phyloP scores from a whole-genome alignment of 805 yeast species.

The Ogataea pignaliae region DNA sequence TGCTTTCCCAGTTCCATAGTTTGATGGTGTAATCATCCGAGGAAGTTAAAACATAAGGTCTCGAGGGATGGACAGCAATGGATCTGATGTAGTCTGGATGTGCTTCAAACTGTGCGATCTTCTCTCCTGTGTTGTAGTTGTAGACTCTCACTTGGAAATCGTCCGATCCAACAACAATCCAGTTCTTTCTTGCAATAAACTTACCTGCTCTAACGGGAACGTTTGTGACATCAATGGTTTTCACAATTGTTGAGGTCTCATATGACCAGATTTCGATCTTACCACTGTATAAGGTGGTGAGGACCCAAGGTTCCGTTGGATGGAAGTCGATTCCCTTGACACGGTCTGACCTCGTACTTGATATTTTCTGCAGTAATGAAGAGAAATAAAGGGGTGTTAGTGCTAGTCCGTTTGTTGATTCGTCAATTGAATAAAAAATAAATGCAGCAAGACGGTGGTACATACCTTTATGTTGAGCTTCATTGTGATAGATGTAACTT shows the following conservation, averaged over 20 bases:
- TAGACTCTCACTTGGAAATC: slow-evolving; percentile 92
- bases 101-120: slow-evolving; percentile 92
- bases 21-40: slow-evolving; percentile 89
- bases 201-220: slow-evolving; percentile 95
- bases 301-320: slow-evolving; percentile 96
- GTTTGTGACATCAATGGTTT: slow-evolving; percentile 90
- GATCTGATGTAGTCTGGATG: slow-evolving; percentile 96
- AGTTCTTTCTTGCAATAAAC: slow-evolving; percentile 92
- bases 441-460: slow-evolving; percentile 1
- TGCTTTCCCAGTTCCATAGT: slow-evolving; percentile 96
- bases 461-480: slow-evolving; percentile 45
- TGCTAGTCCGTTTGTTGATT: not conserved
- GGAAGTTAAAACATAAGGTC: slow-evolving; percentile 83
- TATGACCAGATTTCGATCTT: slow-evolving; percentile 91
- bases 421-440: not conserved
- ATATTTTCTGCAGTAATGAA: slow-evolving; percentile 53
- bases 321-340: slow-evolving; percentile 98
- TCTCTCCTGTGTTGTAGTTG: slow-evolving; percentile 94
- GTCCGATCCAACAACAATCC: slow-evolving; percentile 95
- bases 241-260: slow-evolving; percentile 78
- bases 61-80: slow-evolving; percentile 90
- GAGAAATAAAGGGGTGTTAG: not conserved
- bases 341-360: slow-evolving; percentile 89
- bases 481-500: slow-evolving; percentile 29
- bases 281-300: slow-evolving; percentile 88